A percentile compares a stretch with the other conserved stretches of the same genome.
These are phyloP conservation scores for Taphrina populina DNA, from an alignment of 1,139 yeast species.

Conservation along the genomic window DNA sequence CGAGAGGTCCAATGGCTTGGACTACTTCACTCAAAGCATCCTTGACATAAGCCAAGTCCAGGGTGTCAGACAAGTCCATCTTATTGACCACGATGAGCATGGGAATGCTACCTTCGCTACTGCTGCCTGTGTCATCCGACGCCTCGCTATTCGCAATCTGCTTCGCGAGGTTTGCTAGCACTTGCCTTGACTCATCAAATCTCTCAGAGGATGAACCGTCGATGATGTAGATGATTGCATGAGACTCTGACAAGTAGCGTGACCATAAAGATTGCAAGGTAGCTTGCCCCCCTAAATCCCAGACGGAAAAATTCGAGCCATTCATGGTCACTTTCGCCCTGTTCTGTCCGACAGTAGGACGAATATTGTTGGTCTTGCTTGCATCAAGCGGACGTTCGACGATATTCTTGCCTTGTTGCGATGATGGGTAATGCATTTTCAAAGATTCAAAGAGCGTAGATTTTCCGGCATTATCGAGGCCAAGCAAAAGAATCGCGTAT, in stretches of 20 bases:
- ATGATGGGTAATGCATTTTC: conserved; percentile 35
- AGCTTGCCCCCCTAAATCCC: conserved; percentile 97
- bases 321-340: conserved; percentile 23
- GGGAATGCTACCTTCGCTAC: conserved; percentile 78
- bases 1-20: conserved; percentile 81
- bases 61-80: conserved; percentile 81
- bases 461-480: conserved; percentile 94
- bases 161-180: conserved; percentile 55
- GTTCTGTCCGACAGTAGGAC: conserved; percentile 73
- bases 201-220: conserved; percentile 85
- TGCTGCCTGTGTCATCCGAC: too few relatives aligned
- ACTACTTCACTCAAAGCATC: conserved; percentile 78
- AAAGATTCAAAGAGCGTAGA: conserved; percentile 48
- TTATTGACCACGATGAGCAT: conserved; percentile 92
- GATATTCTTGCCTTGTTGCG: too few relatives aligned
- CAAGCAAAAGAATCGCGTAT: conserved; percentile 74
- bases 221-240: conserved; percentile 86
- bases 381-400: too few relatives aligned
- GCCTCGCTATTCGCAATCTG: conserved; percentile 55
- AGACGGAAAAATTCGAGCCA: conserved; percentile 57
- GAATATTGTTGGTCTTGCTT: conserved; percentile 1
- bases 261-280: conserved; percentile 81
- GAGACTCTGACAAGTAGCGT: conserved; percentile 78
- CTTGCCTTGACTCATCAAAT: conserved; percentile 66
- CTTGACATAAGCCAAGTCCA: conserved; percentile 76